Evolutionary conservation across 2,329 filamentous ascomycete species (phyloP), one percentile per base, ranked within the genome.

Genomic region (Fusarium sp.): DNA sequence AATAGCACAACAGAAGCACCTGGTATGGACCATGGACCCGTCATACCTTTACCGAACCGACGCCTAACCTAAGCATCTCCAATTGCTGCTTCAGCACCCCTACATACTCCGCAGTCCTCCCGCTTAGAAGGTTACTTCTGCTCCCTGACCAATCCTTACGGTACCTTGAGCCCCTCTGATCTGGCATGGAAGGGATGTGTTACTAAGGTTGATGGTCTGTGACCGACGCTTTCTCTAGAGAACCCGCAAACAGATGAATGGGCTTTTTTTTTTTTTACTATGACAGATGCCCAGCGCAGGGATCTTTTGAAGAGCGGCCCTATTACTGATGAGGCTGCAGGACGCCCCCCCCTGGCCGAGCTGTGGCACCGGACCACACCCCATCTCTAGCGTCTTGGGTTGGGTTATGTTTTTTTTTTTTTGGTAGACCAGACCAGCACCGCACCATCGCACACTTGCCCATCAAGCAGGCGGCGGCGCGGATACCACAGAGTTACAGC

Each of bases 201-300:
- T 63, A 45, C 58, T 52, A 58, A 70, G 57, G 70, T 67, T 60
- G 46, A 52, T 70, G 58, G 61, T 59, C 64, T 66, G 64, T 65
- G 69, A 35, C 44, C 54, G 65, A 73, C 39, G 39, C 65, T 66
- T 35, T 39, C 51, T 64, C 38, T 35, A 72, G 55, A 48, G 33
- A 66, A 61, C 48, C 63, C 42, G 63, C 55, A 61, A 58, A 45
- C 46, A 60, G 41, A 68, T 66, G 64, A 33, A 69, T 51, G 60
- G 64, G 39, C n/a, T 14, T 11, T 33, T 16, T 49, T 45, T 66
- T 66, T 49, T 27, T 29, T 25, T 33, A 57, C 70, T 55, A 69
- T 72, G 71, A 73, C 71, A 73, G 70, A 73, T 73, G 70, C 70
- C 61, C 65, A 72, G 69, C 45, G 57, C 48, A 66, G 70, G 70